Base-by-base conservation (phyloP, 2,329 filamentous ascomycete species). In the Coniosporium tulheliwenetii region DNA sequence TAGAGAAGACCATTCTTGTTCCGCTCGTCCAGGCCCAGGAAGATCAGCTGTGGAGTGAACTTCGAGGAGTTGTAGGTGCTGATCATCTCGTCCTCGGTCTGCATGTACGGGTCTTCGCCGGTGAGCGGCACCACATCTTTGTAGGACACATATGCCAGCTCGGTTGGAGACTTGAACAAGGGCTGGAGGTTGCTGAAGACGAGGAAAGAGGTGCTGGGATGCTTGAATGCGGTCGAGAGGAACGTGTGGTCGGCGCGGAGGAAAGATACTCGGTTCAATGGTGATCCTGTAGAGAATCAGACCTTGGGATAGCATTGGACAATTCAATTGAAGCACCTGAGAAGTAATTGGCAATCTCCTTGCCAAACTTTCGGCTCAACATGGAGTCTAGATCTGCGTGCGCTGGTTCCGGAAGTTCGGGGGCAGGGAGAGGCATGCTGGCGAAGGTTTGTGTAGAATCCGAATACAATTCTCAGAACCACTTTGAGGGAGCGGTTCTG, bases 261-360 rank as follows among this genome's bases (percentile, higher is more conserved):
- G 61, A 89, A 91, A 12, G 81, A 84, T 37, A 87, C 72, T 37
- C 84, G 77, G 64, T 91, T 89, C 43, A 89, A 62, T 5, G 79
- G 81, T 41, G 75, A 80, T 49, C 83, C 81, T 66, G 44, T n/a
- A 36, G 36, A 8, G 2, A 26, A 19, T 37, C 13, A 7, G 34
- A 36, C 7, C 19, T 7, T 26, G 19, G 19, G 34, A 35, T 8
- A 41, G 39, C 32, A 44, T 36, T 19, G 30, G 5, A 36, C 19
- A n/a, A 15, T 37, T n/a, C n/a, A 19, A 15, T 12, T 14, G n/a
- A 40, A 26, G 35, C 52, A 64, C 63, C 69, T 39, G 81, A 77
- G 62, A 87, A 91, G 72, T 91, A 91, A 62, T 89, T 91, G 55
- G 79, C 73, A 45, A 84, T 69, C 61, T 89, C 84, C 49, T 74